phyloP scores from a whole-genome alignment of 2,329 filamentous ascomycete species.

The Cadophora luteo-olivacea region DNA sequence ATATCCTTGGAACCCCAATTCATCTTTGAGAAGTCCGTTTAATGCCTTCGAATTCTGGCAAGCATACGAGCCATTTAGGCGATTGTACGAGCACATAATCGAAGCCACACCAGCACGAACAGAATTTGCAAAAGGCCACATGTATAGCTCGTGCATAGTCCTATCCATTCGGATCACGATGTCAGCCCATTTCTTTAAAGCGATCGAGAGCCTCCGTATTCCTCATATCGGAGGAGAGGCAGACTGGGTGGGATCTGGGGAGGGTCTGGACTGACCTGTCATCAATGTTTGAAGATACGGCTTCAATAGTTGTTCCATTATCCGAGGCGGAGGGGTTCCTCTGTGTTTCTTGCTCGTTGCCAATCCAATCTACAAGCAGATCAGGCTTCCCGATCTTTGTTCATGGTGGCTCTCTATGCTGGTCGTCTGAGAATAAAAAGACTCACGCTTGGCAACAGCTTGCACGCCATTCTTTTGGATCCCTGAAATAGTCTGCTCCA shows the following conservation, averaged over 20 bases:
- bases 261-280: constrained; percentile 51
- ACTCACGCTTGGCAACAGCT: constrained; percentile 44
- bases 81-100: constrained; percentile 65
- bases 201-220: not conserved
- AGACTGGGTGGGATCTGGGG: not conserved
- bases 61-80: constrained; percentile 56
- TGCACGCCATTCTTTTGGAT: constrained; percentile 46
- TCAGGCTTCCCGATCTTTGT: not conserved
- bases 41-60: constrained; percentile 57
- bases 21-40: constrained; percentile 57
- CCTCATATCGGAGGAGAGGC: not conserved
- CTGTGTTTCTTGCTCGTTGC: constrained; percentile 60
- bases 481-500: constrained; percentile 45
- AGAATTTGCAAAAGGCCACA: constrained; percentile 80
- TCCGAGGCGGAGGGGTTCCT: constrained; percentile 63
- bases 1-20: constrained; percentile 57
- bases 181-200: not conserved
- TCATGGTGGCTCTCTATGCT: not conserved
- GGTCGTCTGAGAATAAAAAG: too few species aligned
- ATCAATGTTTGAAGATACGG: constrained; percentile 75
- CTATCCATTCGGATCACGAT: constrained; percentile 40
- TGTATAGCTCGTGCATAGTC: constrained; percentile 77
- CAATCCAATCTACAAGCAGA: constrained; percentile 45
- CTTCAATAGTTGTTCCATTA: constrained; percentile 52
- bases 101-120: constrained; percentile 70